These are phyloP conservation scores for Tilletiopsis washingtonensis DNA, from an alignment of 1,284 basidiomycete species.

Conservation along the genomic window DNA sequence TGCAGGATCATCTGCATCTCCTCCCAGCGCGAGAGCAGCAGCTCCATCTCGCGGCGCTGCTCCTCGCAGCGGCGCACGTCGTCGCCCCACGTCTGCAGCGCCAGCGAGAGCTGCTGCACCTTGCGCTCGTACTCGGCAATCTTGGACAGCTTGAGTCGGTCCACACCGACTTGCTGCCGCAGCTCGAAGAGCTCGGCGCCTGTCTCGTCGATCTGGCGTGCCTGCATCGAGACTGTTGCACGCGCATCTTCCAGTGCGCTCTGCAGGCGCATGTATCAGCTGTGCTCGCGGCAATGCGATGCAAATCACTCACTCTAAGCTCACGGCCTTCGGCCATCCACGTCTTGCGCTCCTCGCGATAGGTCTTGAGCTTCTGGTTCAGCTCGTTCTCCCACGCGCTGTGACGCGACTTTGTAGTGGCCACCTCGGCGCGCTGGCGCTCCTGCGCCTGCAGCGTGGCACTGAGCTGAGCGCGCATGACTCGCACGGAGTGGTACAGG, in stretches of 20 bases:
- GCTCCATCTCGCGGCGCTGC: constrained; percentile 34
- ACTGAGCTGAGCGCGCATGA: constrained; percentile 20
- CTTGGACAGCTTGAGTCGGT: constrained; percentile 21
- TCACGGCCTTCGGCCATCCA: constrained; percentile 26
- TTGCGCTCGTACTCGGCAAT: constrained; percentile 28
- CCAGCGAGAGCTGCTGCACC: constrained; percentile 20
- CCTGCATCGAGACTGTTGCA: constrained; percentile 12
- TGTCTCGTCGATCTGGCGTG: constrained; percentile 22
- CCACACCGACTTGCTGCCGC: constrained; percentile 17
- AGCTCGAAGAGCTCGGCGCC: constrained; percentile 34
- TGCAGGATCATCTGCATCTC: background rate
- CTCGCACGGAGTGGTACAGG: constrained; percentile 33
- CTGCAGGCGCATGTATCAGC: no score
- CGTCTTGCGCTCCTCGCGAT: constrained; percentile 39
- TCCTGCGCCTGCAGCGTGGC: constrained; percentile 18
- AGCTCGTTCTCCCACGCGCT: constrained; percentile 41
- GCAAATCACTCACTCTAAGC: no score
- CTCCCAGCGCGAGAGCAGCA: background rate
- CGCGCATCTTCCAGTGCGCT: constrained; percentile 22
- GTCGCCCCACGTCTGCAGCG: constrained; percentile 32
- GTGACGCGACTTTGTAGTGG: constrained; percentile 25
- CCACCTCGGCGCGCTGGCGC: constrained; percentile 26
- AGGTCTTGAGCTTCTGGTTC: constrained; percentile 37
- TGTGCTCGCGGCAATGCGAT: no score
- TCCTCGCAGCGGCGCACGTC: constrained; percentile 32